Base-by-base conservation (phyloP, 306 rosid species). In the Cajanus cajan region DNA sequence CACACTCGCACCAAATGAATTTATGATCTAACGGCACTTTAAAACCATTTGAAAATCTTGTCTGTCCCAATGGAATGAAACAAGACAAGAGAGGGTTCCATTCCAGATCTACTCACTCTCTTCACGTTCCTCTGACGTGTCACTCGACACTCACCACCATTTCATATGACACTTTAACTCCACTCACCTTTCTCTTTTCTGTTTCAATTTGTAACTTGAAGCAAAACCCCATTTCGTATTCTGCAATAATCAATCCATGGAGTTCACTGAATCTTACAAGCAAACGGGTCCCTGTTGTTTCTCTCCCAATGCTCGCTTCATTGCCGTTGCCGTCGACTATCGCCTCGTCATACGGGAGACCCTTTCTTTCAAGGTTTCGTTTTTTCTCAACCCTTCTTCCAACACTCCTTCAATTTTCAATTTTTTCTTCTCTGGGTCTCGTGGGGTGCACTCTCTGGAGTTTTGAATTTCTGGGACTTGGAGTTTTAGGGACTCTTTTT, bases 271-370 rank as follows among this genome's bases (percentile, higher is more conserved):
- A 37, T 71, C 88, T 71, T 95, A 91, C 91, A 95, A 95, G 82
- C 98, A 91, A 87, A 91, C 89, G 4, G 98, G 98, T 11, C 98
- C 97, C 1, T 95, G 90, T 81, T 95, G 88, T 74, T 95, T 95
- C 91, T 95, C 98, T 8, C 98, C 98, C 78, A 91, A 92, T 65
- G 86, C 98, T 68, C 97, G 96, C 70, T 95, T 69, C 84, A 88
- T 95, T 7, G 98, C 98, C 57, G 94, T 90, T 7, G 97, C 97
- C 57, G 99, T 93, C 78, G 99, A 95, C 80, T 95, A 93, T 68
- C 98, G 98, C 85, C 99, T 95, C 75, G 98, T 95, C 25, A 93
- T 95, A 84, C 98, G 99, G 28, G 96, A 95, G 21, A 93, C 94
- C 66, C 74, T 90, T 71, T 93, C 97, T n/a, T 89, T 95, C 51